Evolutionary conservation across 192 early-diverging fungal species (phyloP), one percentile per base, ranked within the genome.

Genomic region (Backusella luteola): DNA sequence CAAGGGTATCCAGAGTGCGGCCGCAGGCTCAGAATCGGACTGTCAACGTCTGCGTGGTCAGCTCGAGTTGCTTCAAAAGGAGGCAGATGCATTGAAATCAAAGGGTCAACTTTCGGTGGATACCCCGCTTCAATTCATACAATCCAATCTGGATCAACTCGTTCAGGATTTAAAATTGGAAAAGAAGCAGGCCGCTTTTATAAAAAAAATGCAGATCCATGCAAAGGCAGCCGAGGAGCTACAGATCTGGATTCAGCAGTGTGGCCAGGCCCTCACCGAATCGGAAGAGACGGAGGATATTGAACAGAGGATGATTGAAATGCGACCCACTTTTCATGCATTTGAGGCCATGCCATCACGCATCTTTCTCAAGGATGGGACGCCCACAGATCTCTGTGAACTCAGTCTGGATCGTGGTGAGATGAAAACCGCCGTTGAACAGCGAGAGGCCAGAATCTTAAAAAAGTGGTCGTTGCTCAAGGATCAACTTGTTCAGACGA

Each of bases 401-500:
- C 59, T 78, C 34, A 21, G 44, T 19, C 4, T 79, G 2, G 69
- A 75, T 23, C 7, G 34, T 6, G 39, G 46, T 29, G 73, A 72
- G 4, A 74, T 75, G 17, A 35, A 59, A 72, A 77, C 71, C 8
- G 74, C 77, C 1, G 49, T 82, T 17, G 39, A 75, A 32, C 35
- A 72, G 26, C 74, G 80, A 6, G 72, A 78, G 29, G 68, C 71
- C 17, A 42, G 66, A 17, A 73, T 84, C 9, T 23, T 84, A 36
- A 75, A 76, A 21, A 72, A 79, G 42, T 85, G 84, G 84, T 21
- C 82, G 41, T 41, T 41, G 0, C 73, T 85, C 14, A 74, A 73
- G 34, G 42, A 82, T 12, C 70, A 78, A 36, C 63, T 80, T 1
- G 29, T 21, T 3, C n/a, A 69, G 8, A 42, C 78, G 29, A 73